A percentile compares a stretch with the other conserved stretches of the same genome.
phyloP scores from a whole-genome alignment of 805 yeast genomes.

The Hanseniaspora nectarophila region DNA sequence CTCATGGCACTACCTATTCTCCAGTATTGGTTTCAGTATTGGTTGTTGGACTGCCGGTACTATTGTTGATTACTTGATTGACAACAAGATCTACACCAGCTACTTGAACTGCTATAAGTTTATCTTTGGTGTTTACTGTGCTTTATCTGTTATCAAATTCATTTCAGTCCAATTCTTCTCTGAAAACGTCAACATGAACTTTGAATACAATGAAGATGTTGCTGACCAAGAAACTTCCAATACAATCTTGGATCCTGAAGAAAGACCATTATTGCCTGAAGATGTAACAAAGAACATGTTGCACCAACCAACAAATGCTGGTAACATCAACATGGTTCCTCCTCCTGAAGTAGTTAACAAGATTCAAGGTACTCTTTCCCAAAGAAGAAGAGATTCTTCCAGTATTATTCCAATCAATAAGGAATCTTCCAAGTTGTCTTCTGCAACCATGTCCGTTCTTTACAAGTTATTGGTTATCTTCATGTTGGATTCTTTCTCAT shows the following conservation, averaged over 20 bases:
- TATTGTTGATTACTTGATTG: constrained; percentile 37
- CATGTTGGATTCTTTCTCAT: constrained; percentile 77
- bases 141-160: constrained; percentile 43
- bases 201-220: background rate
- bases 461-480: constrained; percentile 46
- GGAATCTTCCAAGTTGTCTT: constrained; percentile 24
- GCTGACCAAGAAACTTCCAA: constrained; percentile 7
- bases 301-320: constrained; percentile 5
- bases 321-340: constrained; percentile 4
- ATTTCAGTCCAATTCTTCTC: constrained; percentile 40
- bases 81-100: constrained; percentile 27
- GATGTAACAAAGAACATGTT: background rate
- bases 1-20: constrained; percentile 60
- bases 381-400: constrained; percentile 11
- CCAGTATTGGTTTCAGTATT: constrained; percentile 59
- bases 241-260: background rate
- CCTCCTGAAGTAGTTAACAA: constrained; percentile 1
- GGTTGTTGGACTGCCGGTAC: constrained; percentile 60
- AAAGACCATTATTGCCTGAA: background rate
- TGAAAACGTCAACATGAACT: constrained; percentile 39
- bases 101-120: constrained; percentile 39
- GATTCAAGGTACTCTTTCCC: constrained; percentile 10
- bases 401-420: background rate
- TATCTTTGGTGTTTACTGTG: constrained; percentile 46
- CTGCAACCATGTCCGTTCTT: constrained; percentile 34